phyloP scores from a whole-genome alignment of 2,329 filamentous ascomycete genomes.

The Cladosporium colombiae region DNA sequence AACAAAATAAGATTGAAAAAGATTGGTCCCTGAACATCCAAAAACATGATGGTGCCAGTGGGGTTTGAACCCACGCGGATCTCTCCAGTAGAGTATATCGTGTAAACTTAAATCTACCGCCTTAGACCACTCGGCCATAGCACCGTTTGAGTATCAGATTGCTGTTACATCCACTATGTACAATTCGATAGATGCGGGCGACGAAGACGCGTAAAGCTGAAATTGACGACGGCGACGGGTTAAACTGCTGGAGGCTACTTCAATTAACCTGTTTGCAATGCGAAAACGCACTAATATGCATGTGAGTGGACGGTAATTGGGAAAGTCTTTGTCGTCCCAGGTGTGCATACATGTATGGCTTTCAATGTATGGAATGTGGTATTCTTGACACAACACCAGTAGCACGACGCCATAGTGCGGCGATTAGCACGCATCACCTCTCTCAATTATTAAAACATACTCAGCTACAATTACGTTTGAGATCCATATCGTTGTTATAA shows the following conservation, averaged over 20 bases:
- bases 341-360: neutral
- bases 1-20: neutral
- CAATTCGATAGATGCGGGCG: no score
- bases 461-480: no score
- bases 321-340: neutral
- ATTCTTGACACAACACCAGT: neutral
- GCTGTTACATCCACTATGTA: neutral
- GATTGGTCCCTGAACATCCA: neutral
- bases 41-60: constrained; percentile 11
- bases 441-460: no score
- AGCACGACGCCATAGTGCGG: neutral
- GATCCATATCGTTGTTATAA: no score
- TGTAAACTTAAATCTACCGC: constrained; percentile 25
- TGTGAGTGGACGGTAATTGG: neutral
- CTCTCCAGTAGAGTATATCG: constrained; percentile 24
- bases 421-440: no score
- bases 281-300: neutral
- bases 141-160: neutral
- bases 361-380: neutral
- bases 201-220: neutral
- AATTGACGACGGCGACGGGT: neutral
- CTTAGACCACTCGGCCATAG: constrained; percentile 27
- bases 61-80: constrained; percentile 26
- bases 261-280: neutral
- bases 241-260: neutral